These are phyloP conservation scores for Dothideomycetes sp. DNA, from an alignment of 2,329 filamentous ascomycete genomes.

Conservation along the genomic window DNA sequence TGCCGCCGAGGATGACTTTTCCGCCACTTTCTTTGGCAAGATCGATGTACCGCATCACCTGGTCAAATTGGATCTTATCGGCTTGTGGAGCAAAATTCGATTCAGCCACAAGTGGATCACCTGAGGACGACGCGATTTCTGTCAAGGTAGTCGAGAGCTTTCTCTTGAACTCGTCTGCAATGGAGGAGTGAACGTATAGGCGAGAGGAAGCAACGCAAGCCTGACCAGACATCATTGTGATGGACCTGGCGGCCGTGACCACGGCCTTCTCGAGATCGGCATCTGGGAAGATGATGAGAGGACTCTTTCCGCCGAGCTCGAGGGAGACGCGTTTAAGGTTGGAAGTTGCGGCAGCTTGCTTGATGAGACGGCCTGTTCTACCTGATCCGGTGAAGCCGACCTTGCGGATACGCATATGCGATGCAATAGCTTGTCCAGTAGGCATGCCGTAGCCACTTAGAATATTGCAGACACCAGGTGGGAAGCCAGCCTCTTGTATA, in stretches of 20 bases:
- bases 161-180: constrained; percentile 14
- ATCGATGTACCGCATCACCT: constrained; percentile 20
- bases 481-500: constrained; percentile 63
- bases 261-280: constrained; percentile 7
- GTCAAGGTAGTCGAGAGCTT: background rate
- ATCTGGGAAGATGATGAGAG: constrained; percentile 14
- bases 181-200: constrained; percentile 18
- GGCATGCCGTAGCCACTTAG: constrained; percentile 46
- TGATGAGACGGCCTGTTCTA: constrained; percentile 45
- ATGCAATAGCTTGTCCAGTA: constrained; percentile 55
- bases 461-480: constrained; percentile 65
- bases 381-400: constrained; percentile 70
- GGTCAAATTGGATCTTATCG: constrained; percentile 15
- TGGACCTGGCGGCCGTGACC: constrained; percentile 1
- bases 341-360: constrained; percentile 4
- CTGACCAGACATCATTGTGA: constrained; percentile 6
- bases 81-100: constrained; percentile 9
- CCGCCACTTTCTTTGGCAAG: constrained; percentile 13
- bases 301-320: constrained; percentile 48
- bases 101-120: background rate
- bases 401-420: constrained; percentile 60
- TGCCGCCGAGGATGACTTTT: constrained; percentile 15
- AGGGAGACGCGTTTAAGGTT: constrained; percentile 50
- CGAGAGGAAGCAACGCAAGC: constrained; percentile 17
- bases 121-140: background rate